Conservation (phyloP, 495 filamentous ascomycete genomes). For the Neurospora tetrasperma region DNA sequence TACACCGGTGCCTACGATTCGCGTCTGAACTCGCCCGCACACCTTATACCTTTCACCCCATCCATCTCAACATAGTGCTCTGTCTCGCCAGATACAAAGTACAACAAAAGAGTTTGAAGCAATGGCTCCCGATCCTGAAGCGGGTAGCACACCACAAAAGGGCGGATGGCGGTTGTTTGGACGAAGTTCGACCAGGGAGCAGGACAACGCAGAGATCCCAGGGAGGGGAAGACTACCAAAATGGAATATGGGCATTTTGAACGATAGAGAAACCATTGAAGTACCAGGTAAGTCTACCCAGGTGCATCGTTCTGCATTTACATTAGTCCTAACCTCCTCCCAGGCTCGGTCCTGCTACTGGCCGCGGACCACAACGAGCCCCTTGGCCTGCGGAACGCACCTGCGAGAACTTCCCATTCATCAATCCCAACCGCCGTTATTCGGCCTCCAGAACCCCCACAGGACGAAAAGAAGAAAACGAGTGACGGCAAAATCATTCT, state of each 20-base stretch:
- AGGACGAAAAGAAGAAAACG: slow-evolving; percentile 61
- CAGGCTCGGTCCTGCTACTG: slow-evolving; percentile 74
- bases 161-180: slow-evolving; percentile 13
- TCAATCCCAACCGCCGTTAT: slow-evolving; percentile 55
- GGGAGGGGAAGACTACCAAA: slow-evolving; percentile 21
- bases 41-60: background rate
- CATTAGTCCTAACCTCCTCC: background rate
- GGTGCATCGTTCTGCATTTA: background rate
- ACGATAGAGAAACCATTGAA: slow-evolving; percentile 74
- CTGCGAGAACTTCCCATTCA: slow-evolving; percentile 65
- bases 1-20: background rate
- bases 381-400: slow-evolving; percentile 64
- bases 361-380: slow-evolving; percentile 71
- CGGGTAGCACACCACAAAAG: background rate
- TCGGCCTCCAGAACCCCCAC: slow-evolving; percentile 17
- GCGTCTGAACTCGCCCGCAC: background rate
- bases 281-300: slow-evolving; percentile 62
- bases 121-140: background rate
- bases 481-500: slow-evolving; percentile 77
- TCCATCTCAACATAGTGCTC: background rate
- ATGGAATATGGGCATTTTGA: slow-evolving; percentile 77
- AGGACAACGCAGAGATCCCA: background rate
- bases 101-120: background rate
- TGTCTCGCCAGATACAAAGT: background rate
- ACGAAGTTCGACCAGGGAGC: slow-evolving; percentile 3